Evolutionary conservation across 2,329 filamentous ascomycete genomes (phyloP), one percentile per base, ranked within the genome.

Genomic region (Arthrobotrys iridis): DNA sequence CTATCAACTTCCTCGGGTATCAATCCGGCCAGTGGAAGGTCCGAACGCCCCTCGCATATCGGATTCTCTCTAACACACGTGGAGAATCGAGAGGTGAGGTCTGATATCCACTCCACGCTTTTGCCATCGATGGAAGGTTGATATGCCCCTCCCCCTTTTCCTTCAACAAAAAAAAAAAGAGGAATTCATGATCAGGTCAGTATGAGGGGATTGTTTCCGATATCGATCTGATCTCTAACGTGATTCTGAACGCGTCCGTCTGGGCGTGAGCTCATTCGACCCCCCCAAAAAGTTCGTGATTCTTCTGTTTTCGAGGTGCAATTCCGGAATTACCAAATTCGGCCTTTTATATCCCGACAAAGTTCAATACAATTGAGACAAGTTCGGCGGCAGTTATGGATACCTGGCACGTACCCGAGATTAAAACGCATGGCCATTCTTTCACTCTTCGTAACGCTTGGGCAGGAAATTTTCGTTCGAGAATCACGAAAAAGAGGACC

Each of bases 311-410:
- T 26, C 28, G 48, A 41, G 15, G 35, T 58, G 37, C 18, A 55
- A 55, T 55, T 55, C 50, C 50, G 50, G 50, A 55, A 55, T 55
- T 55, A 55, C 50, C 30, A 37, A 15, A 55, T 55, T 37, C 15
- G 50, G 50, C 22, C 6, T 55, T 15, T n/a, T n/a, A n/a, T 55
- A 37, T 22, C 7, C 50, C 37, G 15, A 15, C 37, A 30, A 55
- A 24, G n/a, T 55, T 52, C 35, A 65, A 74, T 67, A 74, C 59
- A 74, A 67, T 74, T 64, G 62, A 74, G 70, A 74, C 70, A 66
- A 28, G 55, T 43, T 40, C 63, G 33, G 70, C 30, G 45, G 18
- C 22, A 43, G 58, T n/a, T 55, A 55, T 30, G 50, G 50, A 55
- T 37, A 55, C 43, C 24, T 73, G 41, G 60, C 41, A 63, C 41